Base-by-base conservation (phyloP, 495 filamentous ascomycete genomes). In the Trypethelium eluteriae region DNA sequence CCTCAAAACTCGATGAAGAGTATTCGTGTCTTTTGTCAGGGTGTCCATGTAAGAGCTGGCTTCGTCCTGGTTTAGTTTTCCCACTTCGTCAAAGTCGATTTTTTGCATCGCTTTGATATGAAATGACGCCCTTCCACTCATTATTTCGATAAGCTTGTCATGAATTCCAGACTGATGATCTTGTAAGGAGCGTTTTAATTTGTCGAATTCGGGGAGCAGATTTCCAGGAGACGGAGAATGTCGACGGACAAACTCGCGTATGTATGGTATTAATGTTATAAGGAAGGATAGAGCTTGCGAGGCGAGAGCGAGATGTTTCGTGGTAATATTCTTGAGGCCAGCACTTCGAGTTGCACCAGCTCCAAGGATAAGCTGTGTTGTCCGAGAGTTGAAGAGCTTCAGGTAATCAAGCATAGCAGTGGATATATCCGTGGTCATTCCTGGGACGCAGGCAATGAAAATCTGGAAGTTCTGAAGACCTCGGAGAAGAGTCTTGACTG, bases 101-200 rank as follows among this genome's bases (percentile, higher is more conserved):
- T 85, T 85, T 74, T 86, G 90, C 79, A 99, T 86, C 18, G 84
- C 83, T 66, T 83, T 88, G 32, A 91, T 85, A 70, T 90, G 91
- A 0, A 84, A 77, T 2, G 83, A 76, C 6, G 89, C 89, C 1
- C 94, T 85, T 12, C 85, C 86, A 61, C 86, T 87, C 93, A 98
- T 97, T 67, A 99, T 98, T 66, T 96, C 92, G 16, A 96, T 89
- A 0, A 99, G 80, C 74, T 99, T 99, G 64, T 96, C 92, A 72
- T 96, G 91, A 65, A 98, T 98, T 68, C 85, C 91, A 39, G 85
- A 85, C 73, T 97, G 94, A 74, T 98, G 94, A 71, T 99, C 94
- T 71, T 96, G 91, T 70, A 88, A 93, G 6, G 90, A 81, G 46
- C 94, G 84, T 69, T 89, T 88, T 64, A 96, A 87, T 79, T 92